phyloP scores from a whole-genome alignment of 129 eudicot genomes.

The Artemisia argyi region DNA sequence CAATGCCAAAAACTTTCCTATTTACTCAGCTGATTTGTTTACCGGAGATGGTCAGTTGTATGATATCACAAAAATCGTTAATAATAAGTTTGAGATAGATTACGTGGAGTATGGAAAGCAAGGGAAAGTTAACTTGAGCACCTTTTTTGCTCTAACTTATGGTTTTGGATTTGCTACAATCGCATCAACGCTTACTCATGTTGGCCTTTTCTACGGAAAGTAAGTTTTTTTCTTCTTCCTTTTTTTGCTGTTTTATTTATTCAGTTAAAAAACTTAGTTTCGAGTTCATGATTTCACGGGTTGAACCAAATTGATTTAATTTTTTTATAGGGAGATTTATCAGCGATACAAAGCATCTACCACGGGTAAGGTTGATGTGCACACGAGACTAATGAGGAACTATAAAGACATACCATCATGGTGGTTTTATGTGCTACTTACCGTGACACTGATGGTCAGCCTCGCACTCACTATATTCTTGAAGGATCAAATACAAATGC shows the following conservation, averaged over 20 bases:
- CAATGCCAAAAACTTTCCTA: slow-evolving; percentile 55
- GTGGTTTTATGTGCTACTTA: slow-evolving; percentile 75
- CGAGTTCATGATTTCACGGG: not conserved
- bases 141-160: slow-evolving; percentile 64
- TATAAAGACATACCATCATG: slow-evolving; percentile 68
- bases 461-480: slow-evolving; percentile 60
- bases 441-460: slow-evolving; percentile 36
- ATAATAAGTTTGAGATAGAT: slow-evolving; percentile 52
- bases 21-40: slow-evolving; percentile 54
- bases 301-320: not conserved
- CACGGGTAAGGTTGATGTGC: slow-evolving; percentile 54
- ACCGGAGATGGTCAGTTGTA: slow-evolving; percentile 48
- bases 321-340: slow-evolving; percentile 49
- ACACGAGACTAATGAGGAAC: slow-evolving; percentile 71
- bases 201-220: slow-evolving; percentile 74
- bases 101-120: slow-evolving; percentile 40
- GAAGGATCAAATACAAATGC: slow-evolving; percentile 69
- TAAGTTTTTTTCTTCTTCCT: slow-evolving; percentile 22
- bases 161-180: slow-evolving; percentile 82
- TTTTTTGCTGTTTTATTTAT: not conserved
- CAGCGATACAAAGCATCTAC: slow-evolving; percentile 52
- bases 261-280: too few species aligned
- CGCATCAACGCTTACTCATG: slow-evolving; percentile 67
- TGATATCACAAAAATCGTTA: slow-evolving; percentile 48
- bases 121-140: slow-evolving; percentile 58